These are phyloP conservation scores for Boletus rex-veris DNA, from an alignment of 768 basidiomycete species.

Conservation along the genomic window DNA sequence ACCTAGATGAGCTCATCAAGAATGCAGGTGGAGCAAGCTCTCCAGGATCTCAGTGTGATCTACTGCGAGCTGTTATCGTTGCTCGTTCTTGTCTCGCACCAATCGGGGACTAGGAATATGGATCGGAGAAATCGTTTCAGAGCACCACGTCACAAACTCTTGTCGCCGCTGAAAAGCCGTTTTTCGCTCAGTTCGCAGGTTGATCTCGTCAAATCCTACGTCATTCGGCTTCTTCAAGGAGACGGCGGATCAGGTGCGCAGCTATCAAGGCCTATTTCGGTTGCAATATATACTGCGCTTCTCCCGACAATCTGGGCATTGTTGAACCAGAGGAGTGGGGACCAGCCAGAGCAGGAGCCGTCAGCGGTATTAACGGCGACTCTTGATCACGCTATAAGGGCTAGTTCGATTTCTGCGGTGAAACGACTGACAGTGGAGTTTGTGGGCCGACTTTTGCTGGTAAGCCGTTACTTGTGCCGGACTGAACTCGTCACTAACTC, in stretches of 20 bases:
- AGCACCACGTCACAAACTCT: conserved; percentile 13
- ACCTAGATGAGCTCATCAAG: conserved; percentile 4
- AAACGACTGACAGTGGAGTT: conserved; percentile 75
- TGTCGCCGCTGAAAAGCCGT: conserved; percentile 14
- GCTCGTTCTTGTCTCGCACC: conserved; percentile 41
- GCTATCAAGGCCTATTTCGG: conserved; percentile 50
- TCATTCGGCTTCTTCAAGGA: conserved; percentile 55
- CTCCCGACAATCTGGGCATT: conserved; percentile 79
- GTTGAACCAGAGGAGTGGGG: conserved; percentile 45
- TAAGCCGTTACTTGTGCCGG: conserved; percentile 32
- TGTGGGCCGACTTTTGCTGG: conserved; percentile 64
- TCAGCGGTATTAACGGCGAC: conserved; percentile 46
- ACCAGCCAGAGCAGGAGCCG: conserved; percentile 13
- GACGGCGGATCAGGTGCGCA: conserved; percentile 41
- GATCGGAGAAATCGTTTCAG: conserved; percentile 9
- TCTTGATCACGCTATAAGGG: conserved; percentile 62
- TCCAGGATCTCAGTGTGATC: conserved; percentile 69
- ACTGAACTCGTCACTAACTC: conserved; percentile 1
- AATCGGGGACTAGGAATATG: conserved; percentile 6
- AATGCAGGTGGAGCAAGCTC: conserved; percentile 56
- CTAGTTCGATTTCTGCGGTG: conserved; percentile 55
- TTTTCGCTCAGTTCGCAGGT: conserved; percentile 38
- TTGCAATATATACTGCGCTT: conserved; percentile 59
- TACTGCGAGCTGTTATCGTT: conserved; percentile 77
- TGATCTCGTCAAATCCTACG: conserved; percentile 56